Evolutionary conservation across 2,329 filamentous ascomycete genomes (phyloP), one percentile per base, ranked within the genome.

Genomic region (Colletotrichum musae): DNA sequence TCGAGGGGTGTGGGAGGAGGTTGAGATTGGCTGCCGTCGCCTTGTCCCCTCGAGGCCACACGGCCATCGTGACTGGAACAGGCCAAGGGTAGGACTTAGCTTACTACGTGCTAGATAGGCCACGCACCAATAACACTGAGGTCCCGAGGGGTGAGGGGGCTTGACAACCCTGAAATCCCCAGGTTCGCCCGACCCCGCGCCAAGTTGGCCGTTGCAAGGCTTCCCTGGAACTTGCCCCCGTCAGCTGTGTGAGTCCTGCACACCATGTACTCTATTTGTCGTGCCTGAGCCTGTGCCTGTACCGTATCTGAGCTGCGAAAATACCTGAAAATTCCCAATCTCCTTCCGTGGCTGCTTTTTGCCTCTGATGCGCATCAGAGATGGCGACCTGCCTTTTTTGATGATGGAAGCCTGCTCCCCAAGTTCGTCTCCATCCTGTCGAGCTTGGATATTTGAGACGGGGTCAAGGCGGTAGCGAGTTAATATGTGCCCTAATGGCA

Each of bases 111-210:
- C 52, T 50, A 48, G 59, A 9, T 50, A 48, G 59, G 13, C 53
- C 53, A 48, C 26, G 21, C 18, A 64, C 15, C 65, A 61, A 57
- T 36, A 36, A 36, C 32, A 47, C 70, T 71, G 70, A 61, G 70
- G 66, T 61, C 61, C 7, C 32, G 32, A 36, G 32, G 32, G 28
- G 28, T 32, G 28, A 32, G 28, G 66, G 70, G 70, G 67, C 66
- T 58, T 36, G 66, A 71, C 43, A 58, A 71, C 66, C 66, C 70
- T 71, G 58, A 57, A 52, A 58, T 47, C 56, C 18, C 54, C 36
- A 47, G 50, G 61, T 32, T 66, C 7, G 13, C 51, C 58, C 64
- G 45, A 47, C 45, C 18, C 18, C 28, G 26, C 47, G 57, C 48
- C 15, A 47, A 67, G 32, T 52, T 48, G 32, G 26, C 28, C 32